phyloP scores from a whole-genome alignment of 2,329 filamentous ascomycete genomes.

The Cercospora nicotianae region DNA sequence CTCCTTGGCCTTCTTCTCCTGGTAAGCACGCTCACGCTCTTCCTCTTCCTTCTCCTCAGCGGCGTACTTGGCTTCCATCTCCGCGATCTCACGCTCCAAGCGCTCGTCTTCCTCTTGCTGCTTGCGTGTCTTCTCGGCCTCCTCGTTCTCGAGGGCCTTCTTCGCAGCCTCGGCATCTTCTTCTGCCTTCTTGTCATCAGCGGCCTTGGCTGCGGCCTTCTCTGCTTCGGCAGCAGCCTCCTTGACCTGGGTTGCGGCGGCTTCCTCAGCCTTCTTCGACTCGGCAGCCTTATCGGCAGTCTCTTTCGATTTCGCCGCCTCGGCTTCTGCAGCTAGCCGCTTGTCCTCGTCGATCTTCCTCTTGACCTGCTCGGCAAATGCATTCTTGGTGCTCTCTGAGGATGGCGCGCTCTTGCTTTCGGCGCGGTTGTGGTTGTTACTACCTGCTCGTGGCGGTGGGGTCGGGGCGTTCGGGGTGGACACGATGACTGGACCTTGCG shows the following conservation, averaged over 20 bases:
- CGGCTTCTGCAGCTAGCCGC: conserved; percentile 48
- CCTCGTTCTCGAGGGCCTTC: conserved; percentile 36
- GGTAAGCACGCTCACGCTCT: conserved; percentile 43
- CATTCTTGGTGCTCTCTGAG: conserved; percentile 65
- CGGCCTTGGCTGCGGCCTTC: conserved; percentile 51
- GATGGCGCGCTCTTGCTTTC: conserved; percentile 75
- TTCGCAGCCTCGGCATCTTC: conserved; percentile 39
- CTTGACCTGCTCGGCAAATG: conserved; percentile 69
- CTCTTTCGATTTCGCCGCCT: conserved; percentile 55
- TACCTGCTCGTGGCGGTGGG: conserved; percentile 70
- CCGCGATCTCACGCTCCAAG: conserved; percentile 62
- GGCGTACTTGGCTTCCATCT: conserved; percentile 50
- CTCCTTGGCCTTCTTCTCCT: conserved; percentile 48
- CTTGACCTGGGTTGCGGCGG: conserved; percentile 43
- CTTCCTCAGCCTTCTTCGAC: conserved; percentile 35
- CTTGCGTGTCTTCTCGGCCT: conserved; percentile 36
- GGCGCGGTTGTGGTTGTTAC: conserved; percentile 65
- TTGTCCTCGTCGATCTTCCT: conserved; percentile 46
- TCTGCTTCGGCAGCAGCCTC: conserved; percentile 44
- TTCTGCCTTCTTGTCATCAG: conserved; percentile 40
- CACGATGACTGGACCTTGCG: conserved; percentile 64
- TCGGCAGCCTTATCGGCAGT: conserved; percentile 52
- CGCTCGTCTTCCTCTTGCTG: conserved; percentile 46
- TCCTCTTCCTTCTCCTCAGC: conserved; percentile 28
- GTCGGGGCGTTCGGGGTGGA: conserved; percentile 73